phyloP scores from a whole-genome alignment of 1,284 basidiomycete species.

The Puccinia novopanici region DNA sequence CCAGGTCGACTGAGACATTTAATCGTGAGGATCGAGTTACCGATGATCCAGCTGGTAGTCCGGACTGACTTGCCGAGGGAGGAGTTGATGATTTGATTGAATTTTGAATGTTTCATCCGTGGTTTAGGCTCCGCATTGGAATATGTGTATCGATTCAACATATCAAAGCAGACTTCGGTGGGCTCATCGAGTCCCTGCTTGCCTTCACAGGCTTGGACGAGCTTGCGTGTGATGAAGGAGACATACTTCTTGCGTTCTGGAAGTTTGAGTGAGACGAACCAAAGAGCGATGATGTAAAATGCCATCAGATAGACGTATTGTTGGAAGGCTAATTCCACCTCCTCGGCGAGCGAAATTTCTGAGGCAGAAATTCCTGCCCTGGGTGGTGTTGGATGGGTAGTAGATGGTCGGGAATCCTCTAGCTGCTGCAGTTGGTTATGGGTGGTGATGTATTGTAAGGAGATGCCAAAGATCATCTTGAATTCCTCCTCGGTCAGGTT shows the following conservation, averaged over 20 bases:
- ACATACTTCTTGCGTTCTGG: conserved; percentile 80
- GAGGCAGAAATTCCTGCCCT: conserved; percentile 56
- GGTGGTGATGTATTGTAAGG: conserved; percentile 88
- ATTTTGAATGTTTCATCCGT: conserved; percentile 72
- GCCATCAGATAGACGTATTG: conserved; percentile 60
- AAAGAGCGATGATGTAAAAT: conserved; percentile 72
- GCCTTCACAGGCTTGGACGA: conserved; percentile 83
- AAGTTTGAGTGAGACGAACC: conserved; percentile 91
- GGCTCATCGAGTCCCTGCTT: conserved; percentile 77
- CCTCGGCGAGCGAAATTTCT: conserved; percentile 15
- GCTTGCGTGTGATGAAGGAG: conserved; percentile 80
- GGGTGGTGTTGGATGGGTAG: conserved; percentile 21
- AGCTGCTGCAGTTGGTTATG: conserved; percentile 66
- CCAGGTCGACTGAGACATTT: conserved; percentile 73
- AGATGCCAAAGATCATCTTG: conserved; percentile 91
- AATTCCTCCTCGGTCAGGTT: conserved; percentile 93
- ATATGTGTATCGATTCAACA: conserved; percentile 92
- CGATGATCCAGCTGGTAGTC: conserved; percentile 83
- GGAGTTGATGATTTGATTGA: conserved; percentile 61
- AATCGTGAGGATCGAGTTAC: conserved; percentile 82
- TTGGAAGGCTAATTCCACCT: conserved; percentile 53
- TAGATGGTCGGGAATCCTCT: conserved; percentile 50
- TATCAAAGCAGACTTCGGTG: conserved; percentile 96
- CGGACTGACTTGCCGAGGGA: conserved; percentile 59
- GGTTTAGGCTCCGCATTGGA: conserved; percentile 90